Conservation (phyloP, 768 basidiomycete species). For the Termitomyces sp. region DNA sequence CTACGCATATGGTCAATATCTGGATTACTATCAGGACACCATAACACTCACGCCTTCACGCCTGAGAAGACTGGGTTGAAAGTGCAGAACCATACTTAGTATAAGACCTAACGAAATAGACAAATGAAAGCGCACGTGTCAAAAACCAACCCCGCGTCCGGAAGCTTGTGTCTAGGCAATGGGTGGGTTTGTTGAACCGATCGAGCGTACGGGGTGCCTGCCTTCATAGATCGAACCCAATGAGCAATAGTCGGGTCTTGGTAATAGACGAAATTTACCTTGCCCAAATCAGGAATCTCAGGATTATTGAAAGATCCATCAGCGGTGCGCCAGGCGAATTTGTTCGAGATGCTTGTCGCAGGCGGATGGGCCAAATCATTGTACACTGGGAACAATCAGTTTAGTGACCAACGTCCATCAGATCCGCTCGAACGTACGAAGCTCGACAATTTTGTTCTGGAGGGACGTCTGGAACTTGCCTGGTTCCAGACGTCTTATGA, state of each 20-base stretch:
- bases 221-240: conserved; percentile 24
- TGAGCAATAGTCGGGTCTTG: neutral
- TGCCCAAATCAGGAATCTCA: conserved; percentile 66
- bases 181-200: conserved; percentile 72
- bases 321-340: conserved; percentile 65
- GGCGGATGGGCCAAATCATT: conserved; percentile 81
- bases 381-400: conserved; percentile 48
- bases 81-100: neutral
- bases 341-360: conserved; percentile 58
- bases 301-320: conserved; percentile 82
- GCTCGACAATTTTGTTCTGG: conserved; percentile 48
- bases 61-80: conserved; percentile 44
- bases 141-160: conserved; percentile 78
- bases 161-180: conserved; percentile 63
- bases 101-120: neutral
- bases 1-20: conserved; percentile 27
- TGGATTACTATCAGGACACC: neutral
- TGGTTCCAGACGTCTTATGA: conserved; percentile 56
- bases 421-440: conserved; percentile 41
- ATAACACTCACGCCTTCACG: conserved; percentile 53
- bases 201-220: conserved; percentile 76
- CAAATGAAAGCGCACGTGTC: conserved; percentile 49
- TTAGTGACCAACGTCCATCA: neutral
- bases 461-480: conserved; percentile 33
- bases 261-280: conserved; percentile 25